phyloP scores from a whole-genome alignment of 257 asterid species.

The Jasminum sambac region DNA sequence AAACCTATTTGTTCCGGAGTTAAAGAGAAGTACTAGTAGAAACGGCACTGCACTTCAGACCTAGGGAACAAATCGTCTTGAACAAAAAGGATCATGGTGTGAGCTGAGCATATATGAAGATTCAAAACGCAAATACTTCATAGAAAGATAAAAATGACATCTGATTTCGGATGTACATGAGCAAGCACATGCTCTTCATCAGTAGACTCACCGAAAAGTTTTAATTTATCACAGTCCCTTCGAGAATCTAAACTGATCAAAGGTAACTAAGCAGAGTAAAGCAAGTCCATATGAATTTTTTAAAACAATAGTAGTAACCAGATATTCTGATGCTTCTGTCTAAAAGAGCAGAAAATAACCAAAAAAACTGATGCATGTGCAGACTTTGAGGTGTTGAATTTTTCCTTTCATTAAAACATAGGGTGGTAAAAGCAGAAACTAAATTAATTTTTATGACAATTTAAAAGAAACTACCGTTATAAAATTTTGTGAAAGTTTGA shows the following conservation, averaged over 20 bases:
- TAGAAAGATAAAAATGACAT: background rate
- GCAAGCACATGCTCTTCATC: background rate
- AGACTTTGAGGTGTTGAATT: background rate
- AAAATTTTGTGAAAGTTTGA: background rate
- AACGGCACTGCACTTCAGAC: background rate
- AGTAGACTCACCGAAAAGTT: background rate
- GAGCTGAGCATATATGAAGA: background rate
- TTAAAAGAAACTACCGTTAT: background rate
- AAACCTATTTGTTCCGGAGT: conserved; percentile 40
- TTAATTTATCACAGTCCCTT: background rate
- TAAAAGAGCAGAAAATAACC: background rate
- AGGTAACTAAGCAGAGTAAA: background rate
- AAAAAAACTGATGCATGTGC: background rate
- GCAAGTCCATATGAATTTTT: background rate
- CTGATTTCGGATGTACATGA: background rate
- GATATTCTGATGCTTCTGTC: background rate
- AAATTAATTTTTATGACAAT: background rate
- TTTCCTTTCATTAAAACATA: background rate
- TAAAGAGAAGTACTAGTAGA: conserved; percentile 13
- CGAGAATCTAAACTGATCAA: background rate
- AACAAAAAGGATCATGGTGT: conserved; percentile 7
- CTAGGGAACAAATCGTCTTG: background rate
- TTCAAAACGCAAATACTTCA: background rate
- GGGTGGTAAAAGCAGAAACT: background rate
- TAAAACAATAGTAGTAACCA: background rate